These are phyloP conservation scores for Debaryomyces nepalensis DNA, from an alignment of 1,139 yeast species.

Conservation along the genomic window DNA sequence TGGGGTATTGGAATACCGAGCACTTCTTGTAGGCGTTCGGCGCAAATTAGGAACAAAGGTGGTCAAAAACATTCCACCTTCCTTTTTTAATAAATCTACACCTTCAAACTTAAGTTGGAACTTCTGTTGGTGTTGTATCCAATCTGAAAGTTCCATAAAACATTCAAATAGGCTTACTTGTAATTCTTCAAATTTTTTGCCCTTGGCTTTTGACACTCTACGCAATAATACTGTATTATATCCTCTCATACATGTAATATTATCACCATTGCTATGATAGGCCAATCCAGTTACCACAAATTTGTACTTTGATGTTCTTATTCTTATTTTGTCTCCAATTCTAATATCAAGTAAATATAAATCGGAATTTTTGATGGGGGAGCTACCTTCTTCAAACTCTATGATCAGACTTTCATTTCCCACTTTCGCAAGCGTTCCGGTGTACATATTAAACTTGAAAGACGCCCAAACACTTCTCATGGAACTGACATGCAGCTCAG, in stretches of 20 bases:
- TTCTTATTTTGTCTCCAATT: slow-evolving; percentile 37
- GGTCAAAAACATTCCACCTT: slow-evolving; percentile 3
- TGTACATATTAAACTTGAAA: slow-evolving; percentile 39
- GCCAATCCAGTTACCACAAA: slow-evolving; percentile 53
- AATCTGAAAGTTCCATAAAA: slow-evolving; percentile 45
- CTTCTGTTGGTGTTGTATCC: slow-evolving; percentile 46
- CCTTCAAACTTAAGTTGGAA: slow-evolving; percentile 20
- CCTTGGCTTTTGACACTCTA: slow-evolving; percentile 25
- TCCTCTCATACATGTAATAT: slow-evolving; percentile 60
- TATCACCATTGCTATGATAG: slow-evolving; percentile 18
- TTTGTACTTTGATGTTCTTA: slow-evolving; percentile 24
- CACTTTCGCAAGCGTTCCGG: slow-evolving; percentile 31
- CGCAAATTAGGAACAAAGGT: neutral
- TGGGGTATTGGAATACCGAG: neutral
- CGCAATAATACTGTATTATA: slow-evolving; percentile 51
- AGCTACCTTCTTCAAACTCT: slow-evolving; percentile 39
- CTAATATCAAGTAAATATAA: slow-evolving; percentile 40
- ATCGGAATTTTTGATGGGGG: slow-evolving; percentile 33
- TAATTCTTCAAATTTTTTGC: slow-evolving; percentile 19
- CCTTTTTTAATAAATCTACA: slow-evolving; percentile 17
- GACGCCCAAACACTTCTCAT: slow-evolving; percentile 43
- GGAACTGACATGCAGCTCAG: slow-evolving; percentile 23
- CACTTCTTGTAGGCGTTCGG: slow-evolving; percentile 10
- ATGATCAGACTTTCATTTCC: slow-evolving; percentile 34
- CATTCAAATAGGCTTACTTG: slow-evolving; percentile 24